Conservation (phyloP, 164 flowering plant species). For the Magnolia officinalis region DNA sequence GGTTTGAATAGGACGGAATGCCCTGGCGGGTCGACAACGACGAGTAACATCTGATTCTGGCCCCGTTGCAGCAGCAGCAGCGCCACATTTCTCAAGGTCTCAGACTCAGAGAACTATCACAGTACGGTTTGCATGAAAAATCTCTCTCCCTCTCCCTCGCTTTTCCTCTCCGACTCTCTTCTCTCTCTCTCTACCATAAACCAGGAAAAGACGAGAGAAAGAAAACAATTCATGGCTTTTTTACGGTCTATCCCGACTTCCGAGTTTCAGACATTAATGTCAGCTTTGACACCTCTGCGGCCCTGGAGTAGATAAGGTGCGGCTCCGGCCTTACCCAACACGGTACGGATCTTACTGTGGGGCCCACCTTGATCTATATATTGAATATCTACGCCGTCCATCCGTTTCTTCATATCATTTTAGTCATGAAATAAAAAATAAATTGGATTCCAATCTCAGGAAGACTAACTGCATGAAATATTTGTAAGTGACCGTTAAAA, state of each 20-base stretch:
- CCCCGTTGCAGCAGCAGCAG: not conserved
- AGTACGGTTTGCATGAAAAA: not conserved
- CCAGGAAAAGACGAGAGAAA: slow-evolving; percentile 2
- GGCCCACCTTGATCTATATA: too few relatives aligned
- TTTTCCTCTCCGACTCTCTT: too few relatives aligned
- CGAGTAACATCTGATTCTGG: not conserved
- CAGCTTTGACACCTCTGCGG: slow-evolving; percentile 12
- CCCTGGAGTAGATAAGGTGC: not conserved
- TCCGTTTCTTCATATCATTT: too few relatives aligned
- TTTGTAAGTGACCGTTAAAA: too few relatives aligned
- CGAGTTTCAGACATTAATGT: slow-evolving; percentile 1
- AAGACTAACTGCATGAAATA: too few relatives aligned
- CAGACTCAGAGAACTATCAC: not conserved
- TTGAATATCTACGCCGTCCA: too few relatives aligned
- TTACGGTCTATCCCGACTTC: not conserved
- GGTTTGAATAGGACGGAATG: too few relatives aligned
- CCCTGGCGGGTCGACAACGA: not conserved
- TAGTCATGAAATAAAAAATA: too few relatives aligned
- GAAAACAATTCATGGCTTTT: not conserved
- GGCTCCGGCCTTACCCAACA: too few relatives aligned
- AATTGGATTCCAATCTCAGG: too few relatives aligned
- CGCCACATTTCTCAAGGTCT: not conserved
- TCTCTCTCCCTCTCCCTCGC: not conserved
- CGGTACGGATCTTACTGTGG: too few relatives aligned
- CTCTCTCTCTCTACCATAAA: not conserved